phyloP scores from a whole-genome alignment of 495 filamentous ascomycete genomes.

The Haplographium delicatum region DNA sequence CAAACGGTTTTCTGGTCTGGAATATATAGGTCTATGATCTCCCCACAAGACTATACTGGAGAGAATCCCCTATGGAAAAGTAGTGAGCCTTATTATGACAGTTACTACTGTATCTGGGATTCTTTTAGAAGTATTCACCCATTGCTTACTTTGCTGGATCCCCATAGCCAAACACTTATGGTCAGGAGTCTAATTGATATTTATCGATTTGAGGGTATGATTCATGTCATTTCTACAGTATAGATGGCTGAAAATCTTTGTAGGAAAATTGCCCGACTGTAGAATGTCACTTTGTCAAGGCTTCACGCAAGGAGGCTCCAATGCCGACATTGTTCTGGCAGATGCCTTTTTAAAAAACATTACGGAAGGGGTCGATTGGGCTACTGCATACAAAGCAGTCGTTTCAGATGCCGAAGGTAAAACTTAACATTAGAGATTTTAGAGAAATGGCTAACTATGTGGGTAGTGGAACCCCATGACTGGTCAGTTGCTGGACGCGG shows the following conservation, averaged over 20 bases:
- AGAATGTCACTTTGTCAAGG: constrained; percentile 61
- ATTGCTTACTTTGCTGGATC: constrained; percentile 66
- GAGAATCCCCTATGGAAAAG: constrained; percentile 73
- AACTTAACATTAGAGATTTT: constrained; percentile 31
- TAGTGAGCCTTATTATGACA: constrained; percentile 73
- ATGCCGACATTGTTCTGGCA: constrained; percentile 64
- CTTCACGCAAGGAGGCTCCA: constrained; percentile 72
- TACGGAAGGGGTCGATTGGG: constrained; percentile 58
- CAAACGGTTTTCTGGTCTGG: constrained; percentile 68
- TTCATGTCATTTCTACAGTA: constrained; percentile 47
- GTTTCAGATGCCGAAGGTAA: constrained; percentile 50
- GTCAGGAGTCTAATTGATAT: constrained; percentile 67
- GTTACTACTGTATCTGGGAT: constrained; percentile 73
- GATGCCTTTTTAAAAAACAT: constrained; percentile 68
- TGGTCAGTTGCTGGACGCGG: constrained; percentile 71
- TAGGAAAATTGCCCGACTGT: constrained; percentile 23
- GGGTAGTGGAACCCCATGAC: constrained; percentile 42
- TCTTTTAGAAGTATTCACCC: constrained; percentile 68
- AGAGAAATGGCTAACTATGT: neutral
- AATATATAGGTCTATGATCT: constrained; percentile 65
- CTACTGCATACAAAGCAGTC: constrained; percentile 63
- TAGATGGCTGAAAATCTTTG: neutral
- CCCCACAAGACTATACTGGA: constrained; percentile 74
- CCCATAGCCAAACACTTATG: constrained; percentile 60
- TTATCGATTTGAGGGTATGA: constrained; percentile 62